Conservation (phyloP, 495 filamentous ascomycete species). For the Lophiostoma macrostomum region DNA sequence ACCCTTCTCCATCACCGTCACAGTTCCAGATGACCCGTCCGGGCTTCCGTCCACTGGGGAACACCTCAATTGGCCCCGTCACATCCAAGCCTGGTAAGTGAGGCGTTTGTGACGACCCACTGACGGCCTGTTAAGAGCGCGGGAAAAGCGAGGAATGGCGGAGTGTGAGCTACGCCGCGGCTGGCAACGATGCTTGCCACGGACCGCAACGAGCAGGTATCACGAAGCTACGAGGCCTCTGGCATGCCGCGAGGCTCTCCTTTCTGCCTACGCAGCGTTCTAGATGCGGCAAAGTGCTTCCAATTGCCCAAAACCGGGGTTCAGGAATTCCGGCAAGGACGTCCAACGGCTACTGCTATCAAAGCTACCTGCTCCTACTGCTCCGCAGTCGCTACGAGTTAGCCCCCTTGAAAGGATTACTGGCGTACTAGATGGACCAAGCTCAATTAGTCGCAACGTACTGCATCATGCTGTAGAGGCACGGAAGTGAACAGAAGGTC, state of each 20-base stretch:
- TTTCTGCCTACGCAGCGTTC: too few species aligned
- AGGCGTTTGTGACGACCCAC: conserved; percentile 1
- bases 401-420: conserved; percentile 1
- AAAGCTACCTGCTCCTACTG: conserved; percentile 1
- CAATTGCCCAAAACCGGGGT: conserved; percentile 3
- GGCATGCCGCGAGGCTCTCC: too few species aligned
- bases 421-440: not conserved
- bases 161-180: too few species aligned
- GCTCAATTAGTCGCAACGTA: too few species aligned
- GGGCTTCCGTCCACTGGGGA: conserved; percentile 11
- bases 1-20: conserved; percentile 11
- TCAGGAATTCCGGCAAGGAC: conserved; percentile 6
- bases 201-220: too few species aligned
- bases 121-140: conserved; percentile 9
- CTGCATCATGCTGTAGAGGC: too few species aligned
- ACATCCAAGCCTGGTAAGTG: not conserved
- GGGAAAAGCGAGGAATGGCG: not conserved
- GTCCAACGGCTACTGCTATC: conserved; percentile 8
- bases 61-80: not conserved
- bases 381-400: conserved; percentile 8
- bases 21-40: too few species aligned
- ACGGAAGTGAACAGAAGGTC: too few species aligned
- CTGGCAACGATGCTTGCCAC: too few species aligned
- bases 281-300: conserved; percentile 16
- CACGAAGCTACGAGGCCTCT: too few species aligned